These are phyloP conservation scores for Paradendryphiella salina DNA, from an alignment of 2,329 filamentous ascomycete species.

Conservation along the genomic window DNA sequence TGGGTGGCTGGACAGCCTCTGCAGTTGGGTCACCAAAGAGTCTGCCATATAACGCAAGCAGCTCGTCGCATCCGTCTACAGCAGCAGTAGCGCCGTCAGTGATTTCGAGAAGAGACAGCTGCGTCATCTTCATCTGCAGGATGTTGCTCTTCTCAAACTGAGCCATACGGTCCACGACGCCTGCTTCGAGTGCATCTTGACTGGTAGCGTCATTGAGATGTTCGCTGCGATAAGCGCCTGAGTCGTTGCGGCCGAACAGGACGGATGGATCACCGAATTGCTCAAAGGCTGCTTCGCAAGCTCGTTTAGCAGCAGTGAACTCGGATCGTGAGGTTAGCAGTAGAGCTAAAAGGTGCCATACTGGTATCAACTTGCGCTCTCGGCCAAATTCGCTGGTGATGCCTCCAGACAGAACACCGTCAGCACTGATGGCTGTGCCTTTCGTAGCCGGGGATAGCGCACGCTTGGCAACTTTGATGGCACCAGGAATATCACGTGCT, in stretches of 20 bases:
- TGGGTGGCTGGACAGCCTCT: slow-evolving; percentile 44
- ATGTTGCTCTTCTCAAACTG: slow-evolving; percentile 82
- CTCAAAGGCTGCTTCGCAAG: slow-evolving; percentile 89
- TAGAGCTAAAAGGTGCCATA: slow-evolving; percentile 90
- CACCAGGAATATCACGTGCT: slow-evolving; percentile 75
- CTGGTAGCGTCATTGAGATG: slow-evolving; percentile 59
- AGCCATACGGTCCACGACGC: slow-evolving; percentile 77
- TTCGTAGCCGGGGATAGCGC: slow-evolving; percentile 64
- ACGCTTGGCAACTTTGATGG: slow-evolving; percentile 79
- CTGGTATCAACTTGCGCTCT: slow-evolving; percentile 69
- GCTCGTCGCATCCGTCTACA: slow-evolving; percentile 83
- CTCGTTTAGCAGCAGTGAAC: slow-evolving; percentile 74
- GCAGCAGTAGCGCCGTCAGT: slow-evolving; percentile 81
- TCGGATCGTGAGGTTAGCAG: slow-evolving; percentile 86
- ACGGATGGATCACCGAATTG: slow-evolving; percentile 75
- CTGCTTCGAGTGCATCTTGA: slow-evolving; percentile 36
- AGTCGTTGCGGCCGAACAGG: slow-evolving; percentile 66
- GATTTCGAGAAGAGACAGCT: slow-evolving; percentile 80
- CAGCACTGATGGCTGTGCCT: slow-evolving; percentile 32
- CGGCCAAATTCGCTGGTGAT: slow-evolving; percentile 46
- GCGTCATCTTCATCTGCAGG: slow-evolving; percentile 94
- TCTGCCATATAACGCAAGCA: slow-evolving; percentile 78
- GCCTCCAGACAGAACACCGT: slow-evolving; percentile 39
- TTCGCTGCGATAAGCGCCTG: slow-evolving; percentile 62
- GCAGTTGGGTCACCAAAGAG: slow-evolving; percentile 69